Evolutionary conservation across 495 filamentous ascomycete species (phyloP).

Genomic region (Aspergillus asperescens): DNA sequence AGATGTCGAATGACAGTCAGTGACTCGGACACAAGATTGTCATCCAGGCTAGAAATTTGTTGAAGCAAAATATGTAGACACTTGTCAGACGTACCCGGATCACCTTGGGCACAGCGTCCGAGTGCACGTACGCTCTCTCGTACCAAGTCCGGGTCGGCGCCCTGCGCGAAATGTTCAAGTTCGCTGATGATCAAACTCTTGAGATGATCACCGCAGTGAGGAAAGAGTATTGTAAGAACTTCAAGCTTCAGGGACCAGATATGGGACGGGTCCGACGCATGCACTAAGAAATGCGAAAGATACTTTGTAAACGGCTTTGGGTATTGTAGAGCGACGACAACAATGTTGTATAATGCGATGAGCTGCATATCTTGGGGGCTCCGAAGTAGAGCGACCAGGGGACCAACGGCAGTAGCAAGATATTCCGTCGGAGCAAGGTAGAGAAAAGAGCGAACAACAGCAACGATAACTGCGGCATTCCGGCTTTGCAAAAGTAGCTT

Average conservation of each 20-base stretch:
- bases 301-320: constrained; percentile 78
- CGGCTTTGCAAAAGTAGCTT: constrained; percentile 82
- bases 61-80: constrained; percentile 77
- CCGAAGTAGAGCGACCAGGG: constrained; percentile 77
- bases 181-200: constrained; percentile 86
- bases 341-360: constrained; percentile 87
- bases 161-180: constrained; percentile 83
- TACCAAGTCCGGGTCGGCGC: constrained; percentile 69
- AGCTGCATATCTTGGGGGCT: constrained; percentile 81
- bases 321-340: constrained; percentile 69
- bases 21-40: constrained; percentile 81
- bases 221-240: constrained; percentile 81
- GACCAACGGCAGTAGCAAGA: constrained; percentile 65
- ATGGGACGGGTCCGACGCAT: constrained; percentile 70
- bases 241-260: constrained; percentile 91
- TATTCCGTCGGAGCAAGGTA: constrained; percentile 75
- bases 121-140: constrained; percentile 86
- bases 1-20: constrained; percentile 91
- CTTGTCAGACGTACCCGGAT: constrained; percentile 60
- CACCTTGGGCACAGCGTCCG: constrained; percentile 82
- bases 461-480: constrained; percentile 87
- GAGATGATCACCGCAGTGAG: constrained; percentile 64
- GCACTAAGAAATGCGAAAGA: constrained; percentile 79
- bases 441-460: constrained; percentile 77
- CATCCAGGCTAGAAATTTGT: constrained; percentile 79